Evolutionary conservation across 108 stramenopile genomes (phyloP).

Genomic region (Cyclotella atomus): DNA sequence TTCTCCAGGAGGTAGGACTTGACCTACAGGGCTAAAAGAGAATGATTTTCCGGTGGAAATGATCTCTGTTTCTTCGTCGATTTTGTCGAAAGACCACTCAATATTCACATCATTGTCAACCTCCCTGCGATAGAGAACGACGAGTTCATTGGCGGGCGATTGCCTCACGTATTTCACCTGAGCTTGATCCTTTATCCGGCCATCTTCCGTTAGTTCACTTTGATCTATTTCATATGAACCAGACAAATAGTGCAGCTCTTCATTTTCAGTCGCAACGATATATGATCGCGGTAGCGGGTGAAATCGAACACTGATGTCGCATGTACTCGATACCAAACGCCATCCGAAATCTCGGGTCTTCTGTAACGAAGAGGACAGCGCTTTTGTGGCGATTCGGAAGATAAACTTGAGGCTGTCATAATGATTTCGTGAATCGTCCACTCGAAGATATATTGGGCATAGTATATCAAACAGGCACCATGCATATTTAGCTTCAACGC

Average conservation of each 20-base stretch:
- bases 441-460: background rate
- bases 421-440: too few species aligned
- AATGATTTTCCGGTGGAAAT: background rate
- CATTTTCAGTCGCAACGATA: background rate
- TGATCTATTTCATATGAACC: background rate
- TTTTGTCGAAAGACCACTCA: background rate
- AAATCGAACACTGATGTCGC: background rate
- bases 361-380: too few species aligned
- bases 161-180: background rate
- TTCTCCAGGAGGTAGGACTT: background rate
- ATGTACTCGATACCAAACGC: background rate
- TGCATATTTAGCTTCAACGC: background rate
- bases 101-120: background rate
- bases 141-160: background rate
- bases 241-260: background rate
- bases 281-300: constrained; percentile 1
- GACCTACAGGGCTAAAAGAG: background rate
- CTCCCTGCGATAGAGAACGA: background rate
- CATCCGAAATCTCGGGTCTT: background rate
- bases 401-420: too few species aligned
- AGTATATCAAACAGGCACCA: background rate
- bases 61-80: background rate
- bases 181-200: background rate
- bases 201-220: background rate
- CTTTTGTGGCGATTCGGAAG: too few species aligned